phyloP scores from a whole-genome alignment of 169 alveolate genomes.

The Plasmodium berghei region DNA sequence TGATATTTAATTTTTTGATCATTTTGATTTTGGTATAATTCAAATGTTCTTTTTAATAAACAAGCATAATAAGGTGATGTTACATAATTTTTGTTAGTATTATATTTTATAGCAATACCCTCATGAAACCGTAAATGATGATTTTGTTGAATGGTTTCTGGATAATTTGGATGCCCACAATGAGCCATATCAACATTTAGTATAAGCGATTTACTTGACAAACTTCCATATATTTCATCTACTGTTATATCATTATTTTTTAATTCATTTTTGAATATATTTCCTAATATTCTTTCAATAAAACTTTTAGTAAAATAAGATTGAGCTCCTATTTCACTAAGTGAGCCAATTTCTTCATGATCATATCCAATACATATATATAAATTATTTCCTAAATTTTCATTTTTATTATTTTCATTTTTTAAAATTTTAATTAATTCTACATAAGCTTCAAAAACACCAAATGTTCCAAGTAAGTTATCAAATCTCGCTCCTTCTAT shows the following conservation, averaged over 20 bases:
- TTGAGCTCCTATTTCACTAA: constrained; percentile 80
- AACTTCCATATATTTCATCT: constrained; percentile 75
- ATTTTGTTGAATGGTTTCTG: constrained; percentile 93
- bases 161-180: constrained; percentile 96
- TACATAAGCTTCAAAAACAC: constrained; percentile 78
- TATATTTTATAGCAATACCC: constrained; percentile 78
- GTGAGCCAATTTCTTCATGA: constrained; percentile 83
- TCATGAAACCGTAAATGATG: constrained; percentile 92
- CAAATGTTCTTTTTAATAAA: constrained; percentile 55
- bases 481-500: constrained; percentile 95
- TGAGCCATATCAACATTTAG: constrained; percentile 95
- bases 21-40: constrained; percentile 4
- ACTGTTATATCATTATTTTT: not conserved
- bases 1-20: constrained; percentile 44
- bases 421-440: constrained; percentile 75
- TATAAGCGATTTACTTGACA: constrained; percentile 85
- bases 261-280: not conserved
- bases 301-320: constrained; percentile 78
- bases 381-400: constrained; percentile 3
- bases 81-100: constrained; percentile 50
- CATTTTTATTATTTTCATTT: not conserved
- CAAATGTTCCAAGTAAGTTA: constrained; percentile 87
- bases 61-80: constrained; percentile 63
- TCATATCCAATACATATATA: constrained; percentile 67
- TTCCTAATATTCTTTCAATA: constrained; percentile 68